Evolutionary conservation across 2,329 filamentous ascomycete genomes (phyloP).

Genomic region (Fusarium pininemorale): DNA sequence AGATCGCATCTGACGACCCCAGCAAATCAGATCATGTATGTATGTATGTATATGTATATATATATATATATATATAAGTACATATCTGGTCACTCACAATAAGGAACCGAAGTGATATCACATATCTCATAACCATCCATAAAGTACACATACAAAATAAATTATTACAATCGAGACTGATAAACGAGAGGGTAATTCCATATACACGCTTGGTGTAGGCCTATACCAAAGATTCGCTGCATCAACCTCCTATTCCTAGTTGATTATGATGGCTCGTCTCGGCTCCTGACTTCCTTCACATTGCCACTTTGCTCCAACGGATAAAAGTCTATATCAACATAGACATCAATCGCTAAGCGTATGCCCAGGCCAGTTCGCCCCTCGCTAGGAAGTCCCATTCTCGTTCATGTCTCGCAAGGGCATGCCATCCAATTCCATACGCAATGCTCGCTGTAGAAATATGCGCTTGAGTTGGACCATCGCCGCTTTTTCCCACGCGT

Average conservation of each 20-base stretch:
- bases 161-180: constrained; percentile 43
- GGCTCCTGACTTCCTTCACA: constrained; percentile 5
- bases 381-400: constrained; percentile 13
- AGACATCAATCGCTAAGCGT: constrained; percentile 23
- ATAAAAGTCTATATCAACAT: neutral
- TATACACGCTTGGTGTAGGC: constrained; percentile 31
- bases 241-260: constrained; percentile 4
- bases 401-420: constrained; percentile 18
- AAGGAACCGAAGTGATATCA: neutral
- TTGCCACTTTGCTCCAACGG: constrained; percentile 20
- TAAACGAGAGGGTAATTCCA: constrained; percentile 37
- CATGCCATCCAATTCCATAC: constrained; percentile 17
- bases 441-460: constrained; percentile 31
- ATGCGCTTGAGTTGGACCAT: constrained; percentile 26
- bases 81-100: neutral
- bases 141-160: constrained; percentile 35
- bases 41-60: neutral
- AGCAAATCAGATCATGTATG: neutral
- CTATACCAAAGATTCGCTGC: constrained; percentile 19
- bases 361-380: constrained; percentile 14
- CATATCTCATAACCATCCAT: neutral
- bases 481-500: constrained; percentile 18
- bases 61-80: neutral
- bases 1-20: neutral
- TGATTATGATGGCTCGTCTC: constrained; percentile 2